phyloP scores from a whole-genome alignment of 441 rosid genomes.

The Gossypium armourianum region DNA sequence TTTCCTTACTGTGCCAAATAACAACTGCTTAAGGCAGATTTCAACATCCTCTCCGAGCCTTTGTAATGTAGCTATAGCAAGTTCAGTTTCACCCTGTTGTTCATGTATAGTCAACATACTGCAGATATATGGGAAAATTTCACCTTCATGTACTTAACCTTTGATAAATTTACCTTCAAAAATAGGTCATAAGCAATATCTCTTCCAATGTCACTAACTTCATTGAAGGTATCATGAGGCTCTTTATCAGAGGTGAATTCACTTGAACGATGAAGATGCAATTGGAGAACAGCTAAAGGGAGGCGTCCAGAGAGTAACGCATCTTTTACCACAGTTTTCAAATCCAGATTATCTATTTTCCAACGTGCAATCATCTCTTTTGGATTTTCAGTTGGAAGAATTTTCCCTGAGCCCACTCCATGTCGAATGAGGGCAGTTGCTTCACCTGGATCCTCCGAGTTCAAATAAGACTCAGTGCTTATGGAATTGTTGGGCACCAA shows the following conservation, averaged over 20 bases:
- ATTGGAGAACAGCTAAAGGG: conserved; percentile 92
- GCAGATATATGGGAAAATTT: conserved; percentile 19
- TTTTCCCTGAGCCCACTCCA: conserved; percentile 31
- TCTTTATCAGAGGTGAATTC: conserved; percentile 43
- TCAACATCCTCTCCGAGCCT: conserved; percentile 92
- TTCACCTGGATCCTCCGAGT: conserved; percentile 37
- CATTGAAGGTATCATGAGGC: conserved; percentile 70
- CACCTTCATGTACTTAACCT: conserved; percentile 21
- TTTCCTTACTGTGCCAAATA: conserved; percentile 89
- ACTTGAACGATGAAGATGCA: conserved; percentile 81
- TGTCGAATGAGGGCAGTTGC: conserved; percentile 48
- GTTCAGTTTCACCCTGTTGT: conserved; percentile 80
- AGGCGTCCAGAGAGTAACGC: conserved; percentile 90
- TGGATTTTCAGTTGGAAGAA: conserved; percentile 78
- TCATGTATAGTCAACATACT: conserved; percentile 28
- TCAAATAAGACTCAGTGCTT: conserved; percentile 32
- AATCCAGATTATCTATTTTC: conserved; percentile 72
- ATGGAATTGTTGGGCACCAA: conserved; percentile 38
- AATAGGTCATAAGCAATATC: conserved; percentile 92
- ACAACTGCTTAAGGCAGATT: conserved; percentile 74
- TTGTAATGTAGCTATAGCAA: conserved; percentile 79
- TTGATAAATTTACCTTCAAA: conserved; percentile 55
- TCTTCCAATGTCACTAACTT: conserved; percentile 85
- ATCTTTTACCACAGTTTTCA: conserved; percentile 83
- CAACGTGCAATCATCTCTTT: conserved; percentile 97